A percentile compares a stretch with the other conserved stretches of the same genome.
Evolutionary conservation across 202 grass and related monocot species (phyloP).

Genomic region (Zizania palustris): DNA sequence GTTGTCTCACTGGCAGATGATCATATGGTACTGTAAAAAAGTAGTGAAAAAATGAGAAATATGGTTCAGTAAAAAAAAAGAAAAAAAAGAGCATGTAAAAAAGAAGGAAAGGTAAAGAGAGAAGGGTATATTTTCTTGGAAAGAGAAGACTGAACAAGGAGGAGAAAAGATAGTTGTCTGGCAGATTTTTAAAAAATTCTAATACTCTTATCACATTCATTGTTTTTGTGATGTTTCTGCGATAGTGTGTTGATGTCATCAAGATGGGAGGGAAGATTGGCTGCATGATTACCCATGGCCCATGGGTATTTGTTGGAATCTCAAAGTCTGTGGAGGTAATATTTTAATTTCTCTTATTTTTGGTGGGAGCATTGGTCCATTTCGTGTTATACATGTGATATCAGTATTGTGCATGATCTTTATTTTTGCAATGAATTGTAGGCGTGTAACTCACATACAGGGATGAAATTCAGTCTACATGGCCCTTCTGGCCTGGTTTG

Average conservation of each 20-base stretch:
- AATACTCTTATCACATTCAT: conserved; percentile 32
- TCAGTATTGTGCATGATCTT: conserved; percentile 23
- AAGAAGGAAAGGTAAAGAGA: background rate
- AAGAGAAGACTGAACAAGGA: conserved; percentile 12
- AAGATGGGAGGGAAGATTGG: conserved; percentile 62
- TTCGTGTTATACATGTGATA: conserved; percentile 1
- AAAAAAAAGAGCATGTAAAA: background rate
- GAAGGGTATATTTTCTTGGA: conserved; percentile 4
- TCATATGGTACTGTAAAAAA: conserved; percentile 27
- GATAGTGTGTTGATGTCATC: conserved; percentile 57
- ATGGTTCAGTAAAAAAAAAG: conserved; percentile 5
- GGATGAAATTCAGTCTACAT: conserved; percentile 46
- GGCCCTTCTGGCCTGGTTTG: conserved; percentile 65
- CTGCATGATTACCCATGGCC: conserved; percentile 63
- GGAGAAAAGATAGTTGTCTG: conserved; percentile 18
- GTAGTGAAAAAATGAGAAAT: conserved; percentile 7
- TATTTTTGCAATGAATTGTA: conserved; percentile 23
- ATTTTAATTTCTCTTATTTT: conserved; percentile 3
- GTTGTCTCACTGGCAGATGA: background rate
- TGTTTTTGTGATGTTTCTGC: conserved; percentile 46
- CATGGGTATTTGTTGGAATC: conserved; percentile 63
- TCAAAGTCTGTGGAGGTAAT: conserved; percentile 51
- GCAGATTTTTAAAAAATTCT: conserved; percentile 25
- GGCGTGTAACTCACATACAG: conserved; percentile 60
- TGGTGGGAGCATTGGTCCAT: background rate